Conservation (phyloP, 2,329 filamentous ascomycete species). For the Neonectria coccinea region DNA sequence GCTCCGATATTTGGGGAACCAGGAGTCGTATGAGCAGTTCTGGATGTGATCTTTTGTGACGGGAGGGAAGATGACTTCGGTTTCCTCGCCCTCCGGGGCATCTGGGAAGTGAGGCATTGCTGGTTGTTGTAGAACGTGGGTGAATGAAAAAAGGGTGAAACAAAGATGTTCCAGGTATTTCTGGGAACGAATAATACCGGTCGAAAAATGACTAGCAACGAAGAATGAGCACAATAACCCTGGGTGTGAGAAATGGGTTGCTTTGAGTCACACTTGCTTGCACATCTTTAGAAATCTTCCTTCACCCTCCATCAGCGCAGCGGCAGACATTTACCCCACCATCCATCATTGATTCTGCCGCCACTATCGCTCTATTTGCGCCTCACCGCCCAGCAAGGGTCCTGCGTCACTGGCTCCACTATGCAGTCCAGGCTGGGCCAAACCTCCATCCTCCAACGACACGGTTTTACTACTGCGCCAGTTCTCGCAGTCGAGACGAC, state of each 20-base stretch:
- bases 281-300: constrained; percentile 21
- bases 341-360: constrained; percentile 45
- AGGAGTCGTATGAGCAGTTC: constrained; percentile 93
- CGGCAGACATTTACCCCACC: constrained; percentile 34
- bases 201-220: no score
- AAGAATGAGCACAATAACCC: neutral
- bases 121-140: neutral
- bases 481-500: neutral
- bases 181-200: no score
- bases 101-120: constrained; percentile 52
- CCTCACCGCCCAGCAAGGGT: constrained; percentile 40
- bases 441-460: constrained; percentile 6
- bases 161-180: neutral
- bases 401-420: constrained; percentile 27
- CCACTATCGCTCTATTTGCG: constrained; percentile 22
- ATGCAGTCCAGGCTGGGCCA: neutral
- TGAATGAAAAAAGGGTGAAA: neutral
- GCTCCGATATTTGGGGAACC: constrained; percentile 87
- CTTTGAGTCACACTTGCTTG: constrained; percentile 32
- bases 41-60: constrained; percentile 88
- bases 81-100: constrained; percentile 33
- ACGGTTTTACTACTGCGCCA: neutral
- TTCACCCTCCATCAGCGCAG: constrained; percentile 16
- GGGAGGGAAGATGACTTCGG: constrained; percentile 77
- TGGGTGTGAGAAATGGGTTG: neutral